Evolutionary conservation across 2,329 filamentous ascomycete genomes (phyloP), one percentile per base, ranked within the genome.

Genomic region (Aspergillus hortae): DNA sequence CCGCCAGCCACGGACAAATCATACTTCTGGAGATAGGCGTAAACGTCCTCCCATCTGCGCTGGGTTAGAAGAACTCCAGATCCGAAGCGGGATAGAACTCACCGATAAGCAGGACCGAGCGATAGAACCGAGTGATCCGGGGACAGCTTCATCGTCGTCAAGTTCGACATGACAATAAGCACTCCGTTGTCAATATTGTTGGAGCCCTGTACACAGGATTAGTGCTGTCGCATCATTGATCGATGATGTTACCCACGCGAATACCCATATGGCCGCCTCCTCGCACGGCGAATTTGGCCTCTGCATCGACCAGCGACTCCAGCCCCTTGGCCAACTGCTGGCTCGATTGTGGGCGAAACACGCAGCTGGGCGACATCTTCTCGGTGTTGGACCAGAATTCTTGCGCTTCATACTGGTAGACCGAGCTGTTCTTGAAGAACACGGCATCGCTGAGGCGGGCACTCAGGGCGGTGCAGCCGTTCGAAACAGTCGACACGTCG

Each of bases 351-450:
- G 68, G 68, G 15, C 68, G 67, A 54, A 68, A 69, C n/a, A 70
- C 62, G 43, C 68, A 70, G 7, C 56, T 60, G 4, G 68, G 67
- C 23, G 56, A 59, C 56, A 68, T 54, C 35, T 68, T 57, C 60
- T 70, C 64, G 10, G 67, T 70, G 53, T 69, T 68, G 11, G 68
- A 69, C 68, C 68, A 69, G 56, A 70, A 70, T 44, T 67, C 55
- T 44, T 61, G 53, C 25, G 60, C 49, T 54, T 70, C 67, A 46
- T 67, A 65, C 10, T 61, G 45, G 54, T 70, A 70, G 4, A 69
- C 65, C 3, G 40, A 32, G 40, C 49, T 58, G 27, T 53, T 50
- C 6, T 49, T 58, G 44, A 45, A 52, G 53, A 67, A 69, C 25
- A 66, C 53, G 11, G 58, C 56, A 48, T 56, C 48, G 2, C 52